Conservation (phyloP, 306 rosid species). For the Cicer judaicum region DNA sequence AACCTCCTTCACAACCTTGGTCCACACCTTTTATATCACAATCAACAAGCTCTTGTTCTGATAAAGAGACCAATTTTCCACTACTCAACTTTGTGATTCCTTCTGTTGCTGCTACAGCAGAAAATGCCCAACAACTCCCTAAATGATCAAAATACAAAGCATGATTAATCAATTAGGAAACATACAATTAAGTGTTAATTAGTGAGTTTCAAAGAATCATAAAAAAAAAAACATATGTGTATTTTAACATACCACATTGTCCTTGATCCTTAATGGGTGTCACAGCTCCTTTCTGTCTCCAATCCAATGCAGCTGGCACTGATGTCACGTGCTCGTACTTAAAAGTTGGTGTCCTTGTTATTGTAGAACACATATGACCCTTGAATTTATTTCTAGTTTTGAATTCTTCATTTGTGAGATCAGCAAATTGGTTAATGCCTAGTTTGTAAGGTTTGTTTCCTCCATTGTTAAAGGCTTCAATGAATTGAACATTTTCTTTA, state of each 20-base stretch:
- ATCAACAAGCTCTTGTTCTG: constrained; percentile 52
- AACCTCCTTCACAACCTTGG: constrained; percentile 50
- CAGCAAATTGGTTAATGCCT: constrained; percentile 47
- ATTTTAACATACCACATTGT: constrained; percentile 42
- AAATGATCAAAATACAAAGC: background rate
- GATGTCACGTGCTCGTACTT: constrained; percentile 42
- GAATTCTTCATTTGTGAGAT: constrained; percentile 54
- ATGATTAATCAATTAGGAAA: background rate
- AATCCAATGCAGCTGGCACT: constrained; percentile 43
- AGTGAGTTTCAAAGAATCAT: too few relatives aligned
- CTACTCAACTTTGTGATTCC: constrained; percentile 43
- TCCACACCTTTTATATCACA: constrained; percentile 49
- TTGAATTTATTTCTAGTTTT: constrained; percentile 46
- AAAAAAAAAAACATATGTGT: too few relatives aligned
- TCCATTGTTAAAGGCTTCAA: constrained; percentile 47
- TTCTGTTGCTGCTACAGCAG: constrained; percentile 52
- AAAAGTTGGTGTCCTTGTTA: constrained; percentile 42
- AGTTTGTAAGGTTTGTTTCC: constrained; percentile 50
- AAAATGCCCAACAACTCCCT: constrained; percentile 55
- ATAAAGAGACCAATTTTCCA: constrained; percentile 43
- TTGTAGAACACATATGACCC: constrained; percentile 43
- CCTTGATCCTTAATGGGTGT: constrained; percentile 53
- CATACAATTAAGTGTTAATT: background rate
- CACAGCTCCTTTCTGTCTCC: constrained; percentile 54
- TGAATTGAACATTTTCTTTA: constrained; percentile 42